Conservation (phyloP, 495 filamentous ascomycete genomes). For the Daldinia childiae region DNA sequence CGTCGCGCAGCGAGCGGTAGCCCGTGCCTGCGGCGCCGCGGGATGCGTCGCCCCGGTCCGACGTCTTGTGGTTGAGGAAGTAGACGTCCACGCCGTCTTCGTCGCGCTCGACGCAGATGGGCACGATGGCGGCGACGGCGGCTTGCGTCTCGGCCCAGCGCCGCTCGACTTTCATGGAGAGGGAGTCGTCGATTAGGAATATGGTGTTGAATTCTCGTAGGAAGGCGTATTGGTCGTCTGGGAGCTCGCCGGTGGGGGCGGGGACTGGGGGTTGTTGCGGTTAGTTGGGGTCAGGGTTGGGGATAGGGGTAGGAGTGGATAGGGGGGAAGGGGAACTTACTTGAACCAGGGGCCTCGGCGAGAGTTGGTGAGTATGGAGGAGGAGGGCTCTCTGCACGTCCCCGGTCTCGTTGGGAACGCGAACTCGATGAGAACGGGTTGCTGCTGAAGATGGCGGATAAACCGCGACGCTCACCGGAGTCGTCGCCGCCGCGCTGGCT, state of each 20-base stretch:
- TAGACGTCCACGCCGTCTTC: conserved; percentile 91
- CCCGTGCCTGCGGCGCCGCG: conserved; percentile 51
- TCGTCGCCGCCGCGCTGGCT: conserved; percentile 17
- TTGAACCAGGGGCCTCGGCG: conserved; percentile 5
- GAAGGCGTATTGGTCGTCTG: conserved; percentile 80
- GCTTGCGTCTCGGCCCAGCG: conserved; percentile 79
- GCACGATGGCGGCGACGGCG: conserved; percentile 80
- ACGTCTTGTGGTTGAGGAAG: conserved; percentile 77
- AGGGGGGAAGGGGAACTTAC: conserved; percentile 4
- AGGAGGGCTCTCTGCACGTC: conserved; percentile 6
- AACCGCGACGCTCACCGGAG: conserved; percentile 11
- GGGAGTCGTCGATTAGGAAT: conserved; percentile 93
- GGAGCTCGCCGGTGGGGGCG: not conserved
- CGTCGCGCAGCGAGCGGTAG: conserved; percentile 67
- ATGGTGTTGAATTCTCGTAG: conserved; percentile 88
- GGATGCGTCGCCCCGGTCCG: conserved; percentile 19
- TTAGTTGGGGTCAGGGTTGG: too few relatives aligned
- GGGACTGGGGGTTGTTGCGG: not conserved
- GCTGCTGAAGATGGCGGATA: conserved; percentile 4
- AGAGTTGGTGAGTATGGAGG: conserved; percentile 20
- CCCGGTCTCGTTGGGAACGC: not conserved
- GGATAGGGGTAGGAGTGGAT: not conserved
- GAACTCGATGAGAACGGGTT: conserved; percentile 21
- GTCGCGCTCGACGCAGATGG: conserved; percentile 86
- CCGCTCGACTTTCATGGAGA: conserved; percentile 77